Evolutionary conservation across 441 rosid species (phyloP).

Genomic region (Eutrema salsugineum): DNA sequence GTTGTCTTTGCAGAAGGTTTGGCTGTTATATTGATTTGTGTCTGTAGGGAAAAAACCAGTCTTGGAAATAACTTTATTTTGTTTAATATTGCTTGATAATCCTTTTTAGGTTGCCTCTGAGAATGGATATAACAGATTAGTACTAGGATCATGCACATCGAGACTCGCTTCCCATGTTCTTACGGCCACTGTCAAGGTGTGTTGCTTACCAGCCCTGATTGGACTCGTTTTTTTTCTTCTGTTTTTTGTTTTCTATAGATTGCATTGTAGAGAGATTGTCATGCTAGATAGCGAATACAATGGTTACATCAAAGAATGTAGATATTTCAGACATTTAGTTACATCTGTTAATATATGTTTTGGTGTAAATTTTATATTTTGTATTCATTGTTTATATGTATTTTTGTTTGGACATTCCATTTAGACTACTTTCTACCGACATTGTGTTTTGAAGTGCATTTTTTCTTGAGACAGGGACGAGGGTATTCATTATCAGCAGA

Average conservation of each 20-base stretch:
- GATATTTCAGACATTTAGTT: not conserved
- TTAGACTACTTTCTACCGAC: not conserved
- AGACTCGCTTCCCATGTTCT: slow-evolving; percentile 86
- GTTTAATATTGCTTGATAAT: not conserved
- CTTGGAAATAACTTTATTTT: not conserved
- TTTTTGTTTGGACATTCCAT: not conserved
- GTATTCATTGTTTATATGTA: not conserved
- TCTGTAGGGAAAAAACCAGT: not conserved
- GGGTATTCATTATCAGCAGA: slow-evolving; percentile 96
- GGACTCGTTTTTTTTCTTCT: not conserved
- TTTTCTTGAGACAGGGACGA: slow-evolving; percentile 59
- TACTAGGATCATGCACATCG: slow-evolving; percentile 76
- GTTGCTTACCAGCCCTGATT: slow-evolving; percentile 9
- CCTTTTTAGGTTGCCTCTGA: slow-evolving; percentile 65
- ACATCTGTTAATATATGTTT: not conserved
- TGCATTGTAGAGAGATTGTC: not conserved
- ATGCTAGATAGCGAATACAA: not conserved
- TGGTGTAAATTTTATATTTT: not conserved
- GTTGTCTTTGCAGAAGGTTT: slow-evolving; percentile 80
- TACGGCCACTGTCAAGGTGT: slow-evolving; percentile 88
- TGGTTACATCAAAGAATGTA: not conserved
- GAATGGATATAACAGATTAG: slow-evolving; percentile 69
- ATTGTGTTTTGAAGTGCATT: not conserved
- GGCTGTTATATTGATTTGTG: not conserved
- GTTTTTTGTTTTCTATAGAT: not conserved